Evolutionary conservation across 257 asterid genomes (phyloP).

Genomic region (Solanum clarkiae): DNA sequence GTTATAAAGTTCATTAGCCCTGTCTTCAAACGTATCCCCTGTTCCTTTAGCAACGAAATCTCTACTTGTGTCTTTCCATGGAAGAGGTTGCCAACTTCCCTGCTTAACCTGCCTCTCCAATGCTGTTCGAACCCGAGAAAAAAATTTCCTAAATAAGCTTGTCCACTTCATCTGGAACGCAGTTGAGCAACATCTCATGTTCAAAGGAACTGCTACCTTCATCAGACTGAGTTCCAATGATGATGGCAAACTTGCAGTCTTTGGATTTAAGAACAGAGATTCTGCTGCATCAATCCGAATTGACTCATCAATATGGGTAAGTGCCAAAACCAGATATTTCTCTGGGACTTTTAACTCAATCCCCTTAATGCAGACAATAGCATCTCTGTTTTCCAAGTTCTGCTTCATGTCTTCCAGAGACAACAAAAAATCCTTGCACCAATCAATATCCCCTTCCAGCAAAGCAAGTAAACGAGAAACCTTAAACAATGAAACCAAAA

Average conservation of each 20-base stretch:
- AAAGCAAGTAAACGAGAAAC: conserved; percentile 78
- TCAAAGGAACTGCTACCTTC: conserved; percentile 81
- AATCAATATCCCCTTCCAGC: conserved; percentile 90
- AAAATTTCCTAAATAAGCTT: conserved; percentile 86
- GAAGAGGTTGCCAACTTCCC: conserved; percentile 63
- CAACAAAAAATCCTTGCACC: conserved; percentile 32
- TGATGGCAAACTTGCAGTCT: conserved; percentile 81
- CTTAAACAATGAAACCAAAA: conserved; percentile 78
- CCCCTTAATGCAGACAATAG: conserved; percentile 54
- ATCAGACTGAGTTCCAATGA: conserved; percentile 75
- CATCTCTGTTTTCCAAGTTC: conserved; percentile 24
- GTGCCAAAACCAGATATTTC: conserved; percentile 69
- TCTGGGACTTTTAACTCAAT: conserved; percentile 57
- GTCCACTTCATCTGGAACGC: conserved; percentile 97
- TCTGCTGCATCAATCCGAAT: conserved; percentile 97
- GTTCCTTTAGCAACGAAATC: conserved; percentile 14
- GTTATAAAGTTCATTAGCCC: conserved; percentile 62
- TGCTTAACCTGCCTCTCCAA: conserved; percentile 73
- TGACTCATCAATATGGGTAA: conserved; percentile 75
- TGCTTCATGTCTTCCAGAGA: conserved; percentile 22
- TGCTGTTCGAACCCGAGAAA: conserved; percentile 81
- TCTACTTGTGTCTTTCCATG: conserved; percentile 20
- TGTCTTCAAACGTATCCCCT: conserved; percentile 19
- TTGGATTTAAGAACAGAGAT: conserved; percentile 79
- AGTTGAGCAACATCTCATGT: conserved; percentile 92